These are phyloP conservation scores for Trypethelium eluteriae DNA, from an alignment of 495 filamentous ascomycete genomes.

Conservation along the genomic window DNA sequence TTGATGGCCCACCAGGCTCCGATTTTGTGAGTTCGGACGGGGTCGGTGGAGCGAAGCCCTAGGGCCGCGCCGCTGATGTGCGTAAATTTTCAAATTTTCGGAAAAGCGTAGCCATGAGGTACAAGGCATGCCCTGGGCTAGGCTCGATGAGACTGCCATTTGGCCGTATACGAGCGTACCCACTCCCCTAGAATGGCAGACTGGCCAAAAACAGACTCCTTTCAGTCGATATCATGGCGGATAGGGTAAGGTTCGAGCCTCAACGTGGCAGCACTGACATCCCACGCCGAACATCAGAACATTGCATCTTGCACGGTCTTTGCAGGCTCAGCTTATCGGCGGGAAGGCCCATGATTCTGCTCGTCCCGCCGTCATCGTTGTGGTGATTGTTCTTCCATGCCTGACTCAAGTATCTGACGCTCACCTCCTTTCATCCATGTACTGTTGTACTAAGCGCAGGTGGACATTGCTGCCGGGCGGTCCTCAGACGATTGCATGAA, in stretches of 20 bases:
- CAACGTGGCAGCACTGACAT: constrained; percentile 3
- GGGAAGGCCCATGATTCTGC: background rate
- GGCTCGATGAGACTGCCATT: background rate
- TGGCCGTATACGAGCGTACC: background rate
- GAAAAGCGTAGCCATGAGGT: background rate
- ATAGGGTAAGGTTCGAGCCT: background rate
- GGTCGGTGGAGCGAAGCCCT: background rate
- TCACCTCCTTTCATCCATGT: no score
- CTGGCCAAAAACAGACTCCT: background rate
- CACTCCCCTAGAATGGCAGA: no score
- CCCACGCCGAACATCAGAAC: background rate
- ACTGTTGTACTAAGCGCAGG: background rate
- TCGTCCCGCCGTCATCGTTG: no score
- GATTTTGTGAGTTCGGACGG: no score
- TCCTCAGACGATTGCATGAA: background rate
- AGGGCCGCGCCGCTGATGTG: background rate
- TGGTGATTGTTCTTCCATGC: no score
- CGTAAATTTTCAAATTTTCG: background rate
- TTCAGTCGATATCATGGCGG: constrained; percentile 1
- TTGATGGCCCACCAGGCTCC: no score
- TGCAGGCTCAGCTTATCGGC: background rate
- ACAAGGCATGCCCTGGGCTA: background rate
- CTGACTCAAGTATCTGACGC: no score
- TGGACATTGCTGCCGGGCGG: background rate
- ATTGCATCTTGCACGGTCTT: background rate